These are phyloP conservation scores for Fraxinus pennsylvanica DNA, from an alignment of 257 asterid species.

Conservation along the genomic window DNA sequence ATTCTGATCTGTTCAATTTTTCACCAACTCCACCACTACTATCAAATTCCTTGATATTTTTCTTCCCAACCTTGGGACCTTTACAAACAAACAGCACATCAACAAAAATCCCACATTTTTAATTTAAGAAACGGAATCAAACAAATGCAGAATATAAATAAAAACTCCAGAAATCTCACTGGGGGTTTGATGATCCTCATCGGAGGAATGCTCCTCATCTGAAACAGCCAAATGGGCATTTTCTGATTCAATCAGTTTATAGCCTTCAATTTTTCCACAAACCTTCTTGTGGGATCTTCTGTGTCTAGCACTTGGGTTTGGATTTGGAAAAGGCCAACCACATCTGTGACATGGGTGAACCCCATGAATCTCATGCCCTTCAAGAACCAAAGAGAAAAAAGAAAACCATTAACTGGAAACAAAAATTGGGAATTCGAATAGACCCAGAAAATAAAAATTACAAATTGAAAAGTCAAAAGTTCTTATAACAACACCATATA, in stretches of 20 bases:
- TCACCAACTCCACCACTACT: slow-evolving; percentile 39
- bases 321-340: slow-evolving; percentile 96
- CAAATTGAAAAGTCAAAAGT: background rate
- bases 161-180: slow-evolving; percentile 42
- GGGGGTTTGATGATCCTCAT: slow-evolving; percentile 54
- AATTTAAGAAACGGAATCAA: background rate
- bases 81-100: slow-evolving; percentile 21
- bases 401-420: background rate
- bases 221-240: slow-evolving; percentile 38
- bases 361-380: slow-evolving; percentile 62
- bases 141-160: slow-evolving; percentile 15
- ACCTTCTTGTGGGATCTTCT: slow-evolving; percentile 83
- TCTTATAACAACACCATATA: background rate
- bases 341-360: slow-evolving; percentile 70
- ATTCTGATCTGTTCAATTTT: slow-evolving; percentile 57
- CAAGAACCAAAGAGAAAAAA: slow-evolving; percentile 26
- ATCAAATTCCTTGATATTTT: slow-evolving; percentile 29
- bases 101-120: background rate
- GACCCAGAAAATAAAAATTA: no score
- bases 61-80: slow-evolving; percentile 54
- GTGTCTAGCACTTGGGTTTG: slow-evolving; percentile 88
- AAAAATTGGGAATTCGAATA: background rate
- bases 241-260: slow-evolving; percentile 42
- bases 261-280: slow-evolving; percentile 84
- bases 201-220: slow-evolving; percentile 47